Conservation (phyloP, 2,329 filamentous ascomycete species). For the Lizonia empirigonia region DNA sequence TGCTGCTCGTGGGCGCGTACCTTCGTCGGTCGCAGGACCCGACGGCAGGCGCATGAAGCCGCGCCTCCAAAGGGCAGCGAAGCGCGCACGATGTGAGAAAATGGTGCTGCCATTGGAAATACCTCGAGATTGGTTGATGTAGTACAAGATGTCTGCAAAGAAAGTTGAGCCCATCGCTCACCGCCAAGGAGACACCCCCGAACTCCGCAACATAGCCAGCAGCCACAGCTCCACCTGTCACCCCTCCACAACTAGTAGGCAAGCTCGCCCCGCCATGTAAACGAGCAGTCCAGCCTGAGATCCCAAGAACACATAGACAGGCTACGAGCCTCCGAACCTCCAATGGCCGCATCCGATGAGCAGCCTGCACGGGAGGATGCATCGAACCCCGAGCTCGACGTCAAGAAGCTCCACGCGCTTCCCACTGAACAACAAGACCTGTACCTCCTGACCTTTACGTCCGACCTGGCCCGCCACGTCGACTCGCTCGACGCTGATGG, state of each 20-base stretch:
- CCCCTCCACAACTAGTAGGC: conserved; percentile 23
- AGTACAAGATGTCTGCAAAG: conserved; percentile 12
- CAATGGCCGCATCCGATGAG: conserved; percentile 38
- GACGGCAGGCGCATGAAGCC: conserved; percentile 29
- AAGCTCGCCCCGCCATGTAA: conserved; percentile 31
- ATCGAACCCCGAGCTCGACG: conserved; percentile 78
- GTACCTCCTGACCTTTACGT: conserved; percentile 87
- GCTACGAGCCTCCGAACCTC: conserved; percentile 17
- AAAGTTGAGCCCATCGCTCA: conserved; percentile 25
- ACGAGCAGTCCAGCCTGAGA: conserved; percentile 13
- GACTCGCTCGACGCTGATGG: conserved; percentile 74
- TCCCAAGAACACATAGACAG: conserved; percentile 11
- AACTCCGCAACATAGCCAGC: conserved; percentile 19
- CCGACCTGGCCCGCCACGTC: conserved; percentile 81
- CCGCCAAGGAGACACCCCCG: conserved; percentile 39
- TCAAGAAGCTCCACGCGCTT: conserved; percentile 85
- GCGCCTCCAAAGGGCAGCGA: conserved; percentile 15
- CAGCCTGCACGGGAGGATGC: conserved; percentile 46
- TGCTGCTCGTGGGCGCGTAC: conserved; percentile 27
- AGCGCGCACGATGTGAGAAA: conserved; percentile 26
- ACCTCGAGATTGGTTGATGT: not conserved
- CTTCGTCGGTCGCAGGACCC: conserved; percentile 14
- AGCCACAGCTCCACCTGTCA: conserved; percentile 22
- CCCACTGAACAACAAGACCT: conserved; percentile 95
- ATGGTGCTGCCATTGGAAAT: conserved; percentile 30